These are phyloP conservation scores for Thermochaetoides dissita DNA, from an alignment of 2,329 filamentous ascomycete genomes.

Conservation along the genomic window DNA sequence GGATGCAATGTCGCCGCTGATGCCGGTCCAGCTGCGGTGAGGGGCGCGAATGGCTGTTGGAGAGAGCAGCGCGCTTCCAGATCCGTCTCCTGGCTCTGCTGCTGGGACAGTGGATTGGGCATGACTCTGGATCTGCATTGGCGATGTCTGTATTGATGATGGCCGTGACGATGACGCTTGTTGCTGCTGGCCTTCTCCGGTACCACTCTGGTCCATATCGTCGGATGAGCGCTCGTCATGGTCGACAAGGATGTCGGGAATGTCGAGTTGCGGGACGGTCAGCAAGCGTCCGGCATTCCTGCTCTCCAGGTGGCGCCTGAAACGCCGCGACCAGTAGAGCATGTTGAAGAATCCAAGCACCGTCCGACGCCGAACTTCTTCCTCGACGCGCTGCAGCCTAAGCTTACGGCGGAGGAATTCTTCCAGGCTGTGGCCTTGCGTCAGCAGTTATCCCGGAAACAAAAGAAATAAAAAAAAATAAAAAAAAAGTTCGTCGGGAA, in stretches of 20 bases:
- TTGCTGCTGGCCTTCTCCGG: constrained; percentile 25
- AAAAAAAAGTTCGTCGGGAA: background rate
- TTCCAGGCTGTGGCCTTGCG: constrained; percentile 48
- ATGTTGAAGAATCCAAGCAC: constrained; percentile 96
- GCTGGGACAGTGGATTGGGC: constrained; percentile 16
- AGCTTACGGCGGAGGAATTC: constrained; percentile 87
- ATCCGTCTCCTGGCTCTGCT: background rate
- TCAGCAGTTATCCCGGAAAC: background rate
- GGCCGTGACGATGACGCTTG: constrained; percentile 35
- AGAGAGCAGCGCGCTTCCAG: constrained; percentile 10
- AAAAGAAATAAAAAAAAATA: no score
- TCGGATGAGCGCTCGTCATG: constrained; percentile 45
- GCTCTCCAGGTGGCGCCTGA: constrained; percentile 59
- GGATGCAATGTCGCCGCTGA: constrained; percentile 24
- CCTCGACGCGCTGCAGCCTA: constrained; percentile 82
- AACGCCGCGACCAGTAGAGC: constrained; percentile 70
- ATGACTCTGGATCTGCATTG: constrained; percentile 12
- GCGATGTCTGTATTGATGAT: constrained; percentile 6
- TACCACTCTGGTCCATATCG: constrained; percentile 4
- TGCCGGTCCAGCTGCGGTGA: constrained; percentile 25
- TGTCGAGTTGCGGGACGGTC: constrained; percentile 60
- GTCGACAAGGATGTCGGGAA: constrained; percentile 84
- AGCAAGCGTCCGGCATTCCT: constrained; percentile 67
- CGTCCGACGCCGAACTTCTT: constrained; percentile 78
- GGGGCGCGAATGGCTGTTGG: background rate